These are phyloP conservation scores for Suhomyces sp. DNA, from an alignment of 805 yeast species.

Conservation along the genomic window DNA sequence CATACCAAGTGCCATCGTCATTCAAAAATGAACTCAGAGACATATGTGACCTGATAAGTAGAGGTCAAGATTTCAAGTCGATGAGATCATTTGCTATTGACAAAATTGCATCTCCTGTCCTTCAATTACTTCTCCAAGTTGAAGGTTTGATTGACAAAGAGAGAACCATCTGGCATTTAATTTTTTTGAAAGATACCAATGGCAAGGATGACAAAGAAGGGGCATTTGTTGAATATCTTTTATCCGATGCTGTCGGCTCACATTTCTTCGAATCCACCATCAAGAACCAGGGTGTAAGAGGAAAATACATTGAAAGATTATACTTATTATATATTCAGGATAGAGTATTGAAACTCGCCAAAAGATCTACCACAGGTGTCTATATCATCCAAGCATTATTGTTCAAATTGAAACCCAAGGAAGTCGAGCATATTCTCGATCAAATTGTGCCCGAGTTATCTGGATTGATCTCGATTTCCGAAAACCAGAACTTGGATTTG, in stretches of 20 bases:
- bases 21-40: slow-evolving; percentile 62
- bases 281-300: slow-evolving; percentile 57
- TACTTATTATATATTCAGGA: slow-evolving; percentile 71
- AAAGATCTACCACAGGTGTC: slow-evolving; percentile 81
- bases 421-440: slow-evolving; percentile 62
- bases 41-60: slow-evolving; percentile 42
- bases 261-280: slow-evolving; percentile 81
- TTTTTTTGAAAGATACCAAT: slow-evolving; percentile 52
- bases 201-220: slow-evolving; percentile 62
- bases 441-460: slow-evolving; percentile 65
- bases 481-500: slow-evolving; percentile 66
- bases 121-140: slow-evolving; percentile 72
- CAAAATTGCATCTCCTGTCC: slow-evolving; percentile 82
- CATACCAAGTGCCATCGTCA: slow-evolving; percentile 67
- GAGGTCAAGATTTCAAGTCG: slow-evolving; percentile 31
- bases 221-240: slow-evolving; percentile 77
- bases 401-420: slow-evolving; percentile 59
- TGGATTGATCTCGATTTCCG: slow-evolving; percentile 46
- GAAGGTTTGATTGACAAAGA: slow-evolving; percentile 80
- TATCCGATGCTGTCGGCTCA: slow-evolving; percentile 89
- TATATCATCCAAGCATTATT: slow-evolving; percentile 74
- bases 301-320: slow-evolving; percentile 68
- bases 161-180: slow-evolving; percentile 64
- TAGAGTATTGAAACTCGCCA: slow-evolving; percentile 69
- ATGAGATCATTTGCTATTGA: slow-evolving; percentile 77